Conservation (phyloP, 1,139 yeast genomes). For the Blastobotrys malaysiensis region DNA sequence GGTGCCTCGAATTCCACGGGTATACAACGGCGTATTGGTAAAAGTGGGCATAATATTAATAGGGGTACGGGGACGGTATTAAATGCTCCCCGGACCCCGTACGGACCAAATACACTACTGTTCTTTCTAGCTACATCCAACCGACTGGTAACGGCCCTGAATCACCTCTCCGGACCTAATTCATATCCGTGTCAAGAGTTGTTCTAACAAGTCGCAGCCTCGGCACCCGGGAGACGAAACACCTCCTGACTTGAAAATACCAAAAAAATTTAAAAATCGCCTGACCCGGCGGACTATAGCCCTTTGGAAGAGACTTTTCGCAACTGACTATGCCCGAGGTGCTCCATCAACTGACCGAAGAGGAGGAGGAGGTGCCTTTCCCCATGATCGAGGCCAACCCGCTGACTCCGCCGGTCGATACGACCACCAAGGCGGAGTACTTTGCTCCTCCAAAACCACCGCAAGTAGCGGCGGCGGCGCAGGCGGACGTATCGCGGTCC, state of each 20-base stretch:
- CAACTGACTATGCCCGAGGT: not conserved
- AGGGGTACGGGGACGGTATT: not conserved
- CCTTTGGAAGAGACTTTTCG: too few relatives aligned
- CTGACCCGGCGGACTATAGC: too few relatives aligned
- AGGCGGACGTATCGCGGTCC: slow-evolving; percentile 3
- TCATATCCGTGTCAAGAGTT: too few relatives aligned
- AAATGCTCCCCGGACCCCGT: not conserved
- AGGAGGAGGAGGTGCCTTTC: slow-evolving; percentile 13
- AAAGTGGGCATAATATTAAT: too few relatives aligned
- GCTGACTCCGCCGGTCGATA: slow-evolving; percentile 9
- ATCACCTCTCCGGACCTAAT: too few relatives aligned
- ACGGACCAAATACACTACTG: not conserved
- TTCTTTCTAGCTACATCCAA: not conserved
- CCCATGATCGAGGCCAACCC: slow-evolving; percentile 13
- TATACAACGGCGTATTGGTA: too few relatives aligned
- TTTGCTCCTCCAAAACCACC: not conserved
- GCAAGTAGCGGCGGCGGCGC: not conserved
- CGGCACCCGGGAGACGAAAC: too few relatives aligned
- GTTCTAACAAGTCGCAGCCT: too few relatives aligned
- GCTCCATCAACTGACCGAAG: slow-evolving; percentile 6
- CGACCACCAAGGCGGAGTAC: slow-evolving; percentile 3
- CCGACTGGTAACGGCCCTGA: not conserved
- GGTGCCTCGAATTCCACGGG: too few relatives aligned
- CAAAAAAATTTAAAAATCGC: not conserved
- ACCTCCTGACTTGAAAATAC: not conserved